A percentile compares a stretch with the other conserved stretches of the same genome.
Evolutionary conservation across 2,329 filamentous ascomycete species (phyloP).

Genomic region (Grosmannia serpens): DNA sequence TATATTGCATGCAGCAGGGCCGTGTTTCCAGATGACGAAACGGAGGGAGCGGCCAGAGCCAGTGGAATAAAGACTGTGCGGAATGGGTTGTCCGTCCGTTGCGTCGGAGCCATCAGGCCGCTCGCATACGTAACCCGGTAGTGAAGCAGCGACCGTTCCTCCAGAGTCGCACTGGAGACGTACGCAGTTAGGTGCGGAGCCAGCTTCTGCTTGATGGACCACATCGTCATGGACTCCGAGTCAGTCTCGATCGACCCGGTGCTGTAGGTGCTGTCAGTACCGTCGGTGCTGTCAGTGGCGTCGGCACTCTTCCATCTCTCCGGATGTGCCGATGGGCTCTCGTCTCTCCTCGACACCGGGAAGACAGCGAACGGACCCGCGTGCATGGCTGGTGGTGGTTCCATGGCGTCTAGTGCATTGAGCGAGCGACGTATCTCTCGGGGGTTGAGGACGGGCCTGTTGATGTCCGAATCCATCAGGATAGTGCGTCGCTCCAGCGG

Average conservation of each 20-base stretch:
- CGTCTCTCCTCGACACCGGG: neutral
- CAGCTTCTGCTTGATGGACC: neutral
- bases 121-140: neutral
- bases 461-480: neutral
- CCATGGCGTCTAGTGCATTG: neutral
- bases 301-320: too few relatives aligned
- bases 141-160: neutral
- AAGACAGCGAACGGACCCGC: neutral
- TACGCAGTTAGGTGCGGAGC: neutral
- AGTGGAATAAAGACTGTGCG: neutral
- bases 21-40: neutral
- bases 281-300: too few relatives aligned
- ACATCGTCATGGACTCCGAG: neutral
- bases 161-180: neutral
- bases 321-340: neutral
- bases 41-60: neutral
- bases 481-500: neutral
- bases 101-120: neutral
- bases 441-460: neutral
- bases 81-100: neutral
- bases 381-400: neutral
- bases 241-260: too few relatives aligned
- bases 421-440: neutral
- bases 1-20: neutral
- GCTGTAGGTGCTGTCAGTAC: too few relatives aligned